Base-by-base conservation (phyloP, 371 early-diverging fungal species). In the Zychaea mexicana region DNA sequence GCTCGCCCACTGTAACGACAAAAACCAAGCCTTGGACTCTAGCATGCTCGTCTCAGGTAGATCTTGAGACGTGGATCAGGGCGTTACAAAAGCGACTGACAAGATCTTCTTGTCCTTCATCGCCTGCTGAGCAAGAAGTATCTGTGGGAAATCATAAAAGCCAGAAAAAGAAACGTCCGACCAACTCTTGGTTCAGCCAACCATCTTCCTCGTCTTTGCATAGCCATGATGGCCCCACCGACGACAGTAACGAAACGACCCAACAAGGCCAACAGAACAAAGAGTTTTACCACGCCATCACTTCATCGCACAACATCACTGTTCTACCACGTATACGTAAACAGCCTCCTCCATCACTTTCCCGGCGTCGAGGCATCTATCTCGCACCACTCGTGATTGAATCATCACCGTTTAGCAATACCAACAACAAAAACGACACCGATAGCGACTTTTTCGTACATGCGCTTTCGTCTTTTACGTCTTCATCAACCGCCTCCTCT, bases 1-100 rank as follows among this genome's bases (percentile, higher is more conserved):
- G 45, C 24, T 61, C 61, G n/a, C n/a, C n/a, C n/a, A n/a, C n/a
- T n/a, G n/a, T n/a, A 42, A 42, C 42, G 21, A 19, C 30, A 17
- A 61, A 60, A 55, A 42, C 31, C n/a, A 47, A 64, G 52, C 52
- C 61, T 52, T 75, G 72, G 76, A 72, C 70, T 1, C 61, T 75
- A 8, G 66, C 49, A n/a, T 75, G 76, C 24, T 47, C 64, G 24
- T 72, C 76, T 33, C 52, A 65, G 46, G 36, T 31, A 4, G 76
- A 75, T 22, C 64, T 72, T 9, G 66, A 72, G 19, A 38, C 64
- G 2, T 75, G 76, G 76, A 52, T 32, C 24, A 13, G 38, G 15
- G 12, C 53, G n/a, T 32, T 57, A 57, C 33, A 27, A 22, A 57
- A 57, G 22, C 57, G 57, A 15, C 57, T 57, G 22, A 24, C 13